These are phyloP conservation scores for Cutaneotrichosporon daszewskae DNA, from an alignment of 1,284 basidiomycete genomes.

Conservation along the genomic window DNA sequence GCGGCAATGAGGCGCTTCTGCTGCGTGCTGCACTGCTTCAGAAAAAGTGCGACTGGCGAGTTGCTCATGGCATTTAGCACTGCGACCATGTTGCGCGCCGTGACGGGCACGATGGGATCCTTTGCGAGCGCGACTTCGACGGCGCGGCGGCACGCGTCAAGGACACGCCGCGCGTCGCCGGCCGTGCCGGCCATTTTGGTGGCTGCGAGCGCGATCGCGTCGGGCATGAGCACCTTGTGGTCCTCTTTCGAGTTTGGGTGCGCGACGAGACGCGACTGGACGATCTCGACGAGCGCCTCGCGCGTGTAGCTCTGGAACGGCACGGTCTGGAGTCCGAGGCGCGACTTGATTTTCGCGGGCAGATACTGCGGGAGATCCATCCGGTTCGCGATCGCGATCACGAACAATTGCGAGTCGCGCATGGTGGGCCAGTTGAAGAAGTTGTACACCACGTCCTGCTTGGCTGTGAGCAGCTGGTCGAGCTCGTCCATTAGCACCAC, in stretches of 20 bases:
- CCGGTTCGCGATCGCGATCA: constrained; percentile 95
- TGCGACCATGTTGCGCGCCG: constrained; percentile 66
- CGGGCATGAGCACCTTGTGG: constrained; percentile 56
- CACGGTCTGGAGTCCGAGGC: constrained; percentile 84
- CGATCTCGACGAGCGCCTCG: constrained; percentile 75
- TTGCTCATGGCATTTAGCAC: constrained; percentile 88
- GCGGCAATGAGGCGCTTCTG: constrained; percentile 86
- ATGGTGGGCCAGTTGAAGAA: constrained; percentile 99
- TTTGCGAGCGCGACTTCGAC: constrained; percentile 63
- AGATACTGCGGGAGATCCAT: constrained; percentile 97
- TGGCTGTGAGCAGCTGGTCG: constrained; percentile 89
- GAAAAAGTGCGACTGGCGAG: constrained; percentile 76
- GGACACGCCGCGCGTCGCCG: constrained; percentile 86
- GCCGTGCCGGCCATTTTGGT: constrained; percentile 89
- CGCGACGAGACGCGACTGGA: constrained; percentile 64
- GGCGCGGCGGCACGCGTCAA: constrained; percentile 85
- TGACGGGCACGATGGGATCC: constrained; percentile 52
- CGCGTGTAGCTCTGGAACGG: constrained; percentile 90
- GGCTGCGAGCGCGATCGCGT: constrained; percentile 82
- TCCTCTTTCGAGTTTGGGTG: constrained; percentile 55
- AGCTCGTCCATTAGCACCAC: constrained; percentile 98
- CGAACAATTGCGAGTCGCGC: constrained; percentile 76
- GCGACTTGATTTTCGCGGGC: constrained; percentile 83
- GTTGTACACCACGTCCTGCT: constrained; percentile 98
- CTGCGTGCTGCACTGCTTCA: constrained; percentile 74